Evolutionary conservation across 805 yeast genomes (phyloP).

Genomic region (Starmerella ratchasimensis): DNA sequence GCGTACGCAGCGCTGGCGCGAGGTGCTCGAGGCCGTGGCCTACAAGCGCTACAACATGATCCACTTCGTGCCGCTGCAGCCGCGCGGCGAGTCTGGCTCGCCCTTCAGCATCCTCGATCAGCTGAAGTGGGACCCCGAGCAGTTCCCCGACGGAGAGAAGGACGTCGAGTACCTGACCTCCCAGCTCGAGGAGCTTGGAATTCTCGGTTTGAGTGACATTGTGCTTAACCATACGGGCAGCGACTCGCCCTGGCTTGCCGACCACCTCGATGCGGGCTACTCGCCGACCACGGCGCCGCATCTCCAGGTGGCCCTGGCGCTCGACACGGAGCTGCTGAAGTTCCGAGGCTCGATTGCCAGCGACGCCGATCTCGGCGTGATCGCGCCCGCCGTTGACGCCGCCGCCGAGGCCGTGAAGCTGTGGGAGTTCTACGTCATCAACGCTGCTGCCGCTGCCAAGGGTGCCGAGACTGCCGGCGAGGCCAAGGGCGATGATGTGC

Average conservation of each 20-base stretch:
- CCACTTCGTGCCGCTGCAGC: conserved; percentile 88
- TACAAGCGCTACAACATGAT: conserved; percentile 85
- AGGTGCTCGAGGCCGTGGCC: conserved; percentile 45
- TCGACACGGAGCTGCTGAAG: conserved; percentile 55
- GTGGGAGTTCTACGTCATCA: conserved; percentile 79
- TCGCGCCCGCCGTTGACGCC: conserved; percentile 56
- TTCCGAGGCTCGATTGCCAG: conserved; percentile 37
- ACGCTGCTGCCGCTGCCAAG: conserved; percentile 31
- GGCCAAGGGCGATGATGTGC: conserved; percentile 35
- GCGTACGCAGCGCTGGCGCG: conserved; percentile 43
- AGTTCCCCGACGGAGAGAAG: conserved; percentile 40
- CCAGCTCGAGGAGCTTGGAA: conserved; percentile 37
- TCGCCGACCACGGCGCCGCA: conserved; percentile 82
- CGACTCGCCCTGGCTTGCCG: conserved; percentile 72
- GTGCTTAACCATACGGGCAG: conserved; percentile 93
- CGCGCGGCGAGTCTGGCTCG: conserved; percentile 78
- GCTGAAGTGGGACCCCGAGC: conserved; percentile 51
- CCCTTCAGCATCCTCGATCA: conserved; percentile 91
- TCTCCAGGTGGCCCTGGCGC: conserved; percentile 65
- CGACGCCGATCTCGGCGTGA: conserved; percentile 40
- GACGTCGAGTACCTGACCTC: conserved; percentile 43
- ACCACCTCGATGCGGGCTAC: conserved; percentile 86
- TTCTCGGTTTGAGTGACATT: conserved; percentile 76
- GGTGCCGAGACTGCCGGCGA: conserved; percentile 21
- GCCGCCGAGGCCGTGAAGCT: conserved; percentile 37